Conservation (phyloP, 108 stramenopile species). For the Fistulifera solaris region DNA sequence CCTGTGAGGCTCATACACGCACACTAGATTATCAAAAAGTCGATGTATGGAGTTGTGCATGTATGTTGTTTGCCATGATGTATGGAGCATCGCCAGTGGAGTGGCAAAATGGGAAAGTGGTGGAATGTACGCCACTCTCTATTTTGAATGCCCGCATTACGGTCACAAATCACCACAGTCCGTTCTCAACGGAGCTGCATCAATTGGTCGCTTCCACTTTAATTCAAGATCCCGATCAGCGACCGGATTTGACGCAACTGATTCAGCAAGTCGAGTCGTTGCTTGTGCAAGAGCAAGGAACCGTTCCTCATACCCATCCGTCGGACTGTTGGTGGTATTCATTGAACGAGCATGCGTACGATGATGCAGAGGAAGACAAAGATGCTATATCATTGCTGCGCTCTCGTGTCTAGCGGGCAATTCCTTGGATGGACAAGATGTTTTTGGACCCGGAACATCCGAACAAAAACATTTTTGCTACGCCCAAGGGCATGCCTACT, state of each 20-base stretch:
- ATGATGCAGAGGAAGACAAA: too few species aligned
- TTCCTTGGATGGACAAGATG: too few species aligned
- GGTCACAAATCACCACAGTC: slow-evolving; percentile 22
- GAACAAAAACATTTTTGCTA: too few species aligned
- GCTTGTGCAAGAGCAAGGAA: slow-evolving; percentile 10
- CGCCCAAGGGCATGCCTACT: too few species aligned
- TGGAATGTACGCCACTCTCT: slow-evolving; percentile 58
- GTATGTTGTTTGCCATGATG: slow-evolving; percentile 69
- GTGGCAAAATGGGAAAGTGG: slow-evolving; percentile 25
- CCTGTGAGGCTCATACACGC: slow-evolving; percentile 15
- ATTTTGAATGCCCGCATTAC: slow-evolving; percentile 18
- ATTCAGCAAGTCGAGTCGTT: slow-evolving; percentile 10
- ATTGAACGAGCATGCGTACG: too few species aligned
- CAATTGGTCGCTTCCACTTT: slow-evolving; percentile 22
- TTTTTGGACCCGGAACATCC: too few species aligned
- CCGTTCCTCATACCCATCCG: not conserved
- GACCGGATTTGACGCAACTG: slow-evolving; percentile 24
- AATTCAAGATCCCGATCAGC: slow-evolving; percentile 17
- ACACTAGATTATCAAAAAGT: slow-evolving; percentile 51
- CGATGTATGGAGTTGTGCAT: slow-evolving; percentile 79
- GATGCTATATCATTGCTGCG: too few species aligned
- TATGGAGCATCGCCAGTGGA: slow-evolving; percentile 76
- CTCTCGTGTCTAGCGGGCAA: too few species aligned
- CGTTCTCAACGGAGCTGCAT: slow-evolving; percentile 15
- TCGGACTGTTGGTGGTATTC: too few species aligned